These are phyloP conservation scores for Tilletia setariae DNA, from an alignment of 1,284 basidiomycete genomes.

Conservation along the genomic window DNA sequence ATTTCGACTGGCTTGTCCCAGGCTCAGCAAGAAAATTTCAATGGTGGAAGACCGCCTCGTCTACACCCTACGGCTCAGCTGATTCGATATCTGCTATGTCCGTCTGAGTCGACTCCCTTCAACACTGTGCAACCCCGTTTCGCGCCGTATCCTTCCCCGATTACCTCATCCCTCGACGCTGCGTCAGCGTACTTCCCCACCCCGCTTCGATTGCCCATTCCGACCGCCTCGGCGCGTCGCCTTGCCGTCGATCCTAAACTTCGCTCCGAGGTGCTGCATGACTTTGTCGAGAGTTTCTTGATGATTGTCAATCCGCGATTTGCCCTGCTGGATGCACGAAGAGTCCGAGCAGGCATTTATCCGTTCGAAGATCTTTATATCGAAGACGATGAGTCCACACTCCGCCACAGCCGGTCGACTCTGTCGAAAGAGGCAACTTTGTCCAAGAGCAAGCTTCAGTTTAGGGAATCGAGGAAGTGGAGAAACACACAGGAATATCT, in stretches of 20 bases:
- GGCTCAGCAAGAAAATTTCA: no score
- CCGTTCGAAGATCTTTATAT: slow-evolving; percentile 8
- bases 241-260: background rate
- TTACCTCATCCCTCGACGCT: background rate
- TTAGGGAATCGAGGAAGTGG: background rate
- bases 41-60: background rate
- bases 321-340: slow-evolving; percentile 34
- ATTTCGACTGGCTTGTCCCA: no score
- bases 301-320: slow-evolving; percentile 37
- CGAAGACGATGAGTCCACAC: background rate
- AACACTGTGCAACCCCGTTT: background rate
- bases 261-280: slow-evolving; percentile 34
- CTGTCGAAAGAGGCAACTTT: slow-evolving; percentile 17
- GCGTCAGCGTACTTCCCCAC: slow-evolving; percentile 10
- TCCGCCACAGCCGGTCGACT: slow-evolving; percentile 1
- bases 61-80: slow-evolving; percentile 12
- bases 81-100: slow-evolving; percentile 9
- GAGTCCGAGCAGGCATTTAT: slow-evolving; percentile 13
- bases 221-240: slow-evolving; percentile 19
- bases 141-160: background rate
- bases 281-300: slow-evolving; percentile 42
- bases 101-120: slow-evolving; percentile 10
- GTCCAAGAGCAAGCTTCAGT: no score
- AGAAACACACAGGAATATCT: slow-evolving; percentile 7
- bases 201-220: slow-evolving; percentile 32